Conservation (phyloP, 1,284 basidiomycete genomes). For the Microbotryomycetes sp. region DNA sequence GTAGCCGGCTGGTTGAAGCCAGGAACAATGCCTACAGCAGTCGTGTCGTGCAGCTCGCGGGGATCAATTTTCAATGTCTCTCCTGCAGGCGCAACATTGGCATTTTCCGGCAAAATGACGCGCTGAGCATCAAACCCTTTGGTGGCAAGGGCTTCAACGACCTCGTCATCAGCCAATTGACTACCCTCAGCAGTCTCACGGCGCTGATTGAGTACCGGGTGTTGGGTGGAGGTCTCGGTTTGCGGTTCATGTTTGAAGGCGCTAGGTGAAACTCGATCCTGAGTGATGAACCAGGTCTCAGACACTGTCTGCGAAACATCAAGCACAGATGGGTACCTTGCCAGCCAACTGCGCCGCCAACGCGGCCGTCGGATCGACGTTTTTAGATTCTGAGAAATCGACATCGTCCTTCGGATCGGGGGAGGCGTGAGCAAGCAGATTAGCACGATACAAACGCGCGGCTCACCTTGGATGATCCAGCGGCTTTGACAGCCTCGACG, state of each 20-base stretch:
- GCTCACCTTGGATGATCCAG: neutral
- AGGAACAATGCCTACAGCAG: conserved; percentile 4
- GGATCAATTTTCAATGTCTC: conserved; percentile 10
- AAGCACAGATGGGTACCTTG: no score
- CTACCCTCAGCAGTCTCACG: no score
- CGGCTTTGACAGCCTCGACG: conserved; percentile 1
- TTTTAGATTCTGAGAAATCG: neutral
- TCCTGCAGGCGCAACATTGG: neutral
- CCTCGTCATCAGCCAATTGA: neutral
- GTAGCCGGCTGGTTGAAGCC: conserved; percentile 5
- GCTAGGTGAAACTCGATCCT: no score
- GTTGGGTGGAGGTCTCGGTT: no score
- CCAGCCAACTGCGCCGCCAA: neutral
- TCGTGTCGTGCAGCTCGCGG: neutral
- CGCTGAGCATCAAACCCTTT: conserved; percentile 14
- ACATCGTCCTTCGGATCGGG: neutral
- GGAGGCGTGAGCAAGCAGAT: neutral
- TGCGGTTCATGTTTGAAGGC: no score
- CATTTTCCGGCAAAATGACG: conserved; percentile 9
- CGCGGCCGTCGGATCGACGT: neutral
- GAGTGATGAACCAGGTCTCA: no score
- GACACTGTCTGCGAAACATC: no score
- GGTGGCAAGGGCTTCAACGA: neutral
- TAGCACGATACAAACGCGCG: neutral
- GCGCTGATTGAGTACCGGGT: no score